Base-by-base conservation (phyloP, 1,139 yeast species). In the Debaryomyces singareniensis region DNA sequence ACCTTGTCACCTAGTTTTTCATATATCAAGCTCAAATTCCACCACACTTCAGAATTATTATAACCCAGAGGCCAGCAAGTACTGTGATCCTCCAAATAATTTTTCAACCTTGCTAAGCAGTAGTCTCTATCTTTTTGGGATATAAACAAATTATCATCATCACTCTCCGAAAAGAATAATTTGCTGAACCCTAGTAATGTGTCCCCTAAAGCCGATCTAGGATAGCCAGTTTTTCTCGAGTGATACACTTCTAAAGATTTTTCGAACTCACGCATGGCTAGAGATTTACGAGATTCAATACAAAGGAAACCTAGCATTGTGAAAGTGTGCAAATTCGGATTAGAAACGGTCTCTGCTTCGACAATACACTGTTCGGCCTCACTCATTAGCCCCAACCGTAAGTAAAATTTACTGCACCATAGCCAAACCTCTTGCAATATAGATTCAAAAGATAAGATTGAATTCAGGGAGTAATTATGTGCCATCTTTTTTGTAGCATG, bases 351-450 rank as follows among this genome's bases (percentile, higher is more conserved):
- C 38, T 75, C 83, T 1, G 94, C 86, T 49, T 86, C 95, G 5
- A 69, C 67, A 5, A 86, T 67, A 30, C 95, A 83, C 38, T 75
- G 78, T 43, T 77, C 79, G 7, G 89, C 76, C 35, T 85, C 94
- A 5, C 61, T 69, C 3, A 56, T 40, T 32, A 74, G 58, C 1
- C 71, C 78, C 4, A 73, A 65, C 39, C 75, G 71, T 42, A 73
- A 58, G 50, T 84, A 87, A 23, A 85, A 58, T 25, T 70, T 70
- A 1, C 87, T 71, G 0, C 85, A 68, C 75, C 86, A 75, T 31
- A 86, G 53, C 96, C 96, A 87, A 9, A 84, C 48, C 20, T 66
- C 67, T 43, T 79, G 85, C 30, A 79, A 51, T 7, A 77, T 51
- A 35, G 53, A 56, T 31, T 61, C 58, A 33, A 51, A 53, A 16